Percentiles rank a stretch among this genome's conserved stretches.
Conservation (phyloP, 2,329 filamentous ascomycete genomes). For the Immersiporthe knoxdaviesiana region DNA sequence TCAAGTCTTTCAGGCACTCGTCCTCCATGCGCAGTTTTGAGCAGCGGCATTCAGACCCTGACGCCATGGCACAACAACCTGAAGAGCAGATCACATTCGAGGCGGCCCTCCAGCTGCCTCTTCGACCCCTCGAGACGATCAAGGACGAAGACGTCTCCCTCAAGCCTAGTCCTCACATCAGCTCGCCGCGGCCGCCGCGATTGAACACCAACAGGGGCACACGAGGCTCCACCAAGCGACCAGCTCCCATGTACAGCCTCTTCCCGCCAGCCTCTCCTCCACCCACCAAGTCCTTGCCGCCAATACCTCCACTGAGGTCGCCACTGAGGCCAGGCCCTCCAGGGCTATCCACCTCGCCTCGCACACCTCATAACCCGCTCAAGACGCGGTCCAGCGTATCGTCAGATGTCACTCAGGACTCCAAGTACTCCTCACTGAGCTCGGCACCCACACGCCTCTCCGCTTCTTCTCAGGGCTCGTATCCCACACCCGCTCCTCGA, state of each 20-base stretch:
- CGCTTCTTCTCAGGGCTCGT: conserved; percentile 4
- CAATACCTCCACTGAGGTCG: conserved; percentile 25
- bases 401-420: conserved; percentile 20
- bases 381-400: conserved; percentile 17
- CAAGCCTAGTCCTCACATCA: not conserved
- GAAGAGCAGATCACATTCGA: conserved; percentile 11
- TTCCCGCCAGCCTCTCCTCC: conserved; percentile 25
- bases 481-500: conserved; percentile 10
- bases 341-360: not conserved
- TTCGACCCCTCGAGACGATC: not conserved
- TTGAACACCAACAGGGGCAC: conserved; percentile 4
- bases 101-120: conserved; percentile 1
- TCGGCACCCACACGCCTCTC: conserved; percentile 21
- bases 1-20: conserved; percentile 17
- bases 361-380: conserved; percentile 9
- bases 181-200: not conserved
- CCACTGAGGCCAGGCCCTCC: conserved; percentile 3
- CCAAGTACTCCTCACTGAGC: conserved; percentile 20
- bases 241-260: conserved; percentile 23
- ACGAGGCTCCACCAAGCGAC: not conserved
- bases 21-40: conserved; percentile 7
- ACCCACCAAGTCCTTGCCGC: conserved; percentile 25
- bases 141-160: conserved; percentile 8
- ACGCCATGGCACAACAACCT: not conserved
- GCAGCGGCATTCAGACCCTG: not conserved